Percentiles rank a stretch among this genome's conserved stretches.
These are phyloP conservation scores for Platanus orientalis DNA, from an alignment of 164 flowering plant species.

Conservation along the genomic window DNA sequence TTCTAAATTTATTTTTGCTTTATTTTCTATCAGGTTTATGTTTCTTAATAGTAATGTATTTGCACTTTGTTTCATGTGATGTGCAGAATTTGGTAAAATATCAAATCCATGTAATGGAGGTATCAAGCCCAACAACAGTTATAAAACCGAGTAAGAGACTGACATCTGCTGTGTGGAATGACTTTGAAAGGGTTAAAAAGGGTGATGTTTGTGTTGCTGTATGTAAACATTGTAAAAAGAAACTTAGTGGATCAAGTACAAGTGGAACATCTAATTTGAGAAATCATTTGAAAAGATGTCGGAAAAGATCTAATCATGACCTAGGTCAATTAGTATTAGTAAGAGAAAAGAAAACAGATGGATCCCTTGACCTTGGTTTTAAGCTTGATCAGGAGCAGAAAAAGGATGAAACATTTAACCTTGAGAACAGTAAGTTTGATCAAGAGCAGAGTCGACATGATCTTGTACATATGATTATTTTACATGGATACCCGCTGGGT, in stretches of 20 bases:
- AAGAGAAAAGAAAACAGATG: slow-evolving; percentile 50
- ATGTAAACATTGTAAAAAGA: slow-evolving; percentile 74
- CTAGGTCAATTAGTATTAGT: slow-evolving; percentile 53
- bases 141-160: slow-evolving; percentile 60
- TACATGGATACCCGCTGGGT: slow-evolving; percentile 74
- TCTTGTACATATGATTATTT: slow-evolving; percentile 83
- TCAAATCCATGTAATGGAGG: slow-evolving; percentile 48
- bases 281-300: slow-evolving; percentile 73
- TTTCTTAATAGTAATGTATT: neutral
- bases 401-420: slow-evolving; percentile 35
- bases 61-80: slow-evolving; percentile 1
- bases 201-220: slow-evolving; percentile 63
- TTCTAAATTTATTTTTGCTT: neutral
- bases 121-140: slow-evolving; percentile 32
- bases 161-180: slow-evolving; percentile 85
- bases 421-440: slow-evolving; percentile 48
- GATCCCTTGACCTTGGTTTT: slow-evolving; percentile 24
- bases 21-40: neutral
- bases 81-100: slow-evolving; percentile 23
- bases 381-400: slow-evolving; percentile 48
- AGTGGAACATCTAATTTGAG: slow-evolving; percentile 87
- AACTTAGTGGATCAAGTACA: slow-evolving; percentile 73
- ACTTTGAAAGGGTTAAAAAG: slow-evolving; percentile 72
- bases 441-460: slow-evolving; percentile 53
- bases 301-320: slow-evolving; percentile 51